Evolutionary conservation across 345 rosid genomes (phyloP), one percentile per base, ranked within the genome.

Genomic region (Psidium guajava): DNA sequence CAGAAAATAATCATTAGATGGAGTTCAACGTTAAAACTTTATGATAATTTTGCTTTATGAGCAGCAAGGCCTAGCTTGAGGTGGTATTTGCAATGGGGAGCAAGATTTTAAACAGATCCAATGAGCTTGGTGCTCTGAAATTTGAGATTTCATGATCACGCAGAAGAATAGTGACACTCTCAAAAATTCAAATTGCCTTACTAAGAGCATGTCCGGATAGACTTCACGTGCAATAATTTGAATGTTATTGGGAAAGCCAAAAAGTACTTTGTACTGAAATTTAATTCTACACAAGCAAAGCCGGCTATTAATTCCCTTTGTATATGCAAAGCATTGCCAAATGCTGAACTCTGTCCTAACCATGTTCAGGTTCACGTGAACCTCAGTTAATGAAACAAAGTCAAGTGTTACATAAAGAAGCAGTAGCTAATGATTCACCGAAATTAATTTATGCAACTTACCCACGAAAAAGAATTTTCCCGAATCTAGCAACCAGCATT

Each of bases 401-500:
- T n/a, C 10, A 44, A 42, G 54, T 22, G 40, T 47, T 22, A 16
- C 40, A 36, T 36, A 3, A 32, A 74, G 64, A 85, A 83, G 22
- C 21, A 55, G 82, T 73, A 83, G 28, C 18, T 32, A 82, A 54
- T 74, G 8, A 61, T 53, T 53, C 54, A 15, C 20, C 6, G 21
- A 53, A 53, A 16, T 12, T 10, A 52, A 75, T 22, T 82, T 8
- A 24, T 49, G 50, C 52, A 40, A 82, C 93, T 86, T 88, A 92
- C 97, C 90, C 80, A 11, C 80, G 85, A 82, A 94, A 94, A 64
- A 86, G 54, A 59, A 88, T 61, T 87, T 89, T 93, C 51, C 98
- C 94, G 88, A 93, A 86, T 87, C 96, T 88, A 84, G 93, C 97
- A 80, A 91, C 91, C 85, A 94, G 56, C 85, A 82, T 74, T 54